Conservation (phyloP, 768 basidiomycete species). For the Suillus subalutaceus region DNA sequence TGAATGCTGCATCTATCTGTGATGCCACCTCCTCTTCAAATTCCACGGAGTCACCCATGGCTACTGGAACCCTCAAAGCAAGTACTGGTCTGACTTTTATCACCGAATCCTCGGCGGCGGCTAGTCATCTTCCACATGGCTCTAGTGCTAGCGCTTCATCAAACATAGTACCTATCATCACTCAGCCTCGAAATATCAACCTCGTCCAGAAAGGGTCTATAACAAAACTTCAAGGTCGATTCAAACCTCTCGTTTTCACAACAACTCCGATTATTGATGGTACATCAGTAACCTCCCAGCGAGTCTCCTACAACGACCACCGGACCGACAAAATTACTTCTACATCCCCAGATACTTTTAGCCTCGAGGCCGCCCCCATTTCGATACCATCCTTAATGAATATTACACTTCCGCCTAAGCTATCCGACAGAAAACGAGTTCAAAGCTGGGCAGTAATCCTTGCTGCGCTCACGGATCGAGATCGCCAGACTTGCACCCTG, state of each 20-base stretch:
- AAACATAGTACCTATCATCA: neutral
- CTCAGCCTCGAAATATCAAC: neutral
- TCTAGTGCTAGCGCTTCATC: neutral
- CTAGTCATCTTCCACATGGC: neutral
- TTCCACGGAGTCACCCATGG: neutral
- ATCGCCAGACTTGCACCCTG: slow-evolving; percentile 47
- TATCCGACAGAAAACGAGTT: slow-evolving; percentile 60
- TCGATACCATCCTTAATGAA: slow-evolving; percentile 31
- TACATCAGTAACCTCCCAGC: neutral
- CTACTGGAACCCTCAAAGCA: neutral
- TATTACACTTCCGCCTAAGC: slow-evolving; percentile 59
- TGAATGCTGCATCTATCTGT: neutral
- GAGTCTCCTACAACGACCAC: neutral
- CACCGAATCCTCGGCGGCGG: neutral
- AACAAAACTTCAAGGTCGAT: neutral
- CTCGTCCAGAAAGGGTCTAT: neutral
- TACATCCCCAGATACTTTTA: neutral
- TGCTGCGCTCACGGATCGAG: slow-evolving; percentile 45
- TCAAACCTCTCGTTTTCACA: neutral
- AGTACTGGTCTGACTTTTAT: neutral
- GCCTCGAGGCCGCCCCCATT: neutral
- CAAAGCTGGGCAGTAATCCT: slow-evolving; percentile 56
- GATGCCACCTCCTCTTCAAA: neutral
- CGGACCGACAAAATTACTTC: neutral
- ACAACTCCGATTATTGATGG: neutral